Base-by-base conservation (phyloP, 257 asterid species). In the Rauvolfia tetraphylla region DNA sequence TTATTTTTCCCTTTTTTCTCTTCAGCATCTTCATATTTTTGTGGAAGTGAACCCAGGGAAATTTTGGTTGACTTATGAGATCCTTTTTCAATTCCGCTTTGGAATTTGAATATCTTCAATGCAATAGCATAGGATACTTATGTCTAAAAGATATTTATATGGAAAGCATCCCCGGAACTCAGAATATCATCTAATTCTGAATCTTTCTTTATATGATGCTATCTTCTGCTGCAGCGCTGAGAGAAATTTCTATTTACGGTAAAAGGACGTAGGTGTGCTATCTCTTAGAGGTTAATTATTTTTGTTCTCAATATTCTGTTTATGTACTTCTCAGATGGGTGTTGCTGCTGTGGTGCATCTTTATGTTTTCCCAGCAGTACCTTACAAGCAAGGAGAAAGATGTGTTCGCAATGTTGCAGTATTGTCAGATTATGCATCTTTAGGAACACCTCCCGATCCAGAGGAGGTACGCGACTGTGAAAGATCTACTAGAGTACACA, bases 311-410 rank as follows among this genome's bases (percentile, higher is more conserved):
- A 76, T 56, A 31, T 61, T 80, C 66, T 73, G 36, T 68, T 63
- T 75, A 72, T 48, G 79, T 83, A 76, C 81, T 71, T 76, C 83
- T 80, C 89, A 95, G 98, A 95, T 95, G 99, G 99, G 99, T 65
- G 63, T 95, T 83, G 99, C 99, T 85, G 98, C 99, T 79, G 88
- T 95, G 77, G 92, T 95, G 69, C 99, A 95, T 85, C 93, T 95
- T 58, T 91, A 89, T 81, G 97, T 89, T 75, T 95, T 95, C 88
- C 98, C 99, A 41, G 98, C 98, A 39, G 84, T 69, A 54, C 98
- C 99, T 77, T 95, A 95, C 83, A 91, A 90, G 81, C 97, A 89
- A 78, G 99, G 99, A 65, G 99, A 95, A 87, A 89, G 99, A 84
- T 91, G 99, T 84, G 96, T 89, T 20, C 90, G 96, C 58, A 95